Percentiles rank a stretch among this genome's conserved stretches.
Evolutionary conservation across 1,284 basidiomycete species (phyloP).

Genomic region (Megacollybia platyphylla): DNA sequence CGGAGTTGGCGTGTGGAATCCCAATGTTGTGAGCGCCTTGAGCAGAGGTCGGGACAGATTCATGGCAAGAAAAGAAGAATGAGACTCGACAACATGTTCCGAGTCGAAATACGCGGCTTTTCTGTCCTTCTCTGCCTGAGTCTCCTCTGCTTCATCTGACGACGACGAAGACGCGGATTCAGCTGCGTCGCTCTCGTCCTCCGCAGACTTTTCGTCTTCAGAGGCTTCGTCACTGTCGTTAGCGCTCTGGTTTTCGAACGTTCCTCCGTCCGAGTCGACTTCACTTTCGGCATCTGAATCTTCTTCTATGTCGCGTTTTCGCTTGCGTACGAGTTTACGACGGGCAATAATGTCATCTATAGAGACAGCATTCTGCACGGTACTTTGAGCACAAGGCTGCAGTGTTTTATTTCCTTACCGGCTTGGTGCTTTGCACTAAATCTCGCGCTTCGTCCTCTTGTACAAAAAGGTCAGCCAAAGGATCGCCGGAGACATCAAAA

Average conservation of each 20-base stretch:
- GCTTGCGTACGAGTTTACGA: constrained; percentile 42
- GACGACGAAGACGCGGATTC: constrained; percentile 22
- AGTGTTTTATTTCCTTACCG: constrained; percentile 29
- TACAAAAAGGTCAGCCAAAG: constrained; percentile 40
- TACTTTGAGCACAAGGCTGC: constrained; percentile 8
- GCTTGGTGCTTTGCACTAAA: constrained; percentile 49
- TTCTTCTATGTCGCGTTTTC: constrained; percentile 37
- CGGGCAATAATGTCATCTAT: constrained; percentile 87
- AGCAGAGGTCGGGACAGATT: constrained; percentile 84
- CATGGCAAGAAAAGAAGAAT: constrained; percentile 73
- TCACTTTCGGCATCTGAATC: constrained; percentile 18
- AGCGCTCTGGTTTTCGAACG: constrained; percentile 16
- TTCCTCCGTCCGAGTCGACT: constrained; percentile 15
- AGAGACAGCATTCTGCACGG: constrained; percentile 60
- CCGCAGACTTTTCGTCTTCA: constrained; percentile 26
- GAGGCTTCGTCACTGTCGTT: constrained; percentile 25
- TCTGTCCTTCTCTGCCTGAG: constrained; percentile 60
- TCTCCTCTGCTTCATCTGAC: constrained; percentile 47
- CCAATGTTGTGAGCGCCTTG: constrained; percentile 74
- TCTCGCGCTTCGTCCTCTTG: constrained; percentile 27
- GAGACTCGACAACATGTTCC: constrained; percentile 32
- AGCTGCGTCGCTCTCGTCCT: constrained; percentile 23
- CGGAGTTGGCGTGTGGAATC: constrained; percentile 82
- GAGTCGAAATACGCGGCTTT: constrained; percentile 82
- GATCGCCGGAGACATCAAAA: constrained; percentile 71